Conservation (phyloP, 2,329 filamentous ascomycete species). For the Scytalidium lignicola region DNA sequence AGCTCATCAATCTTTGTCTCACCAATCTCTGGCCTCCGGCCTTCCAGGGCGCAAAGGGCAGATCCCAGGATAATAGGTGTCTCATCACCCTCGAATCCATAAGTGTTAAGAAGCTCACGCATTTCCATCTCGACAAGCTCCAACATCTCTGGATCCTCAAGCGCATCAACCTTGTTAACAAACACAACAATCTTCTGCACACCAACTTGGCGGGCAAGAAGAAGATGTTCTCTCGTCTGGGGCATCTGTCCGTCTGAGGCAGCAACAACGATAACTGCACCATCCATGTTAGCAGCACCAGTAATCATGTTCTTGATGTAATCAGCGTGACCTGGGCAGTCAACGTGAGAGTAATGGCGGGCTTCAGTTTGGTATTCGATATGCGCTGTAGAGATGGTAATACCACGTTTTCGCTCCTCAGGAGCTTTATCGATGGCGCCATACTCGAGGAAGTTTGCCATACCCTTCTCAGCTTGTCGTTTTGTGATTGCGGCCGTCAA, state of each 20-base stretch:
- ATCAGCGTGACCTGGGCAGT: conserved; percentile 99
- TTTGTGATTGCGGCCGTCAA: conserved; percentile 99
- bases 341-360: conserved; percentile 98
- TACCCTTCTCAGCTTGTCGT: conserved; percentile 89
- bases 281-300: conserved; percentile 98
- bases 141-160: conserved; percentile 98
- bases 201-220: conserved; percentile 96
- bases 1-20: conserved; percentile 85
- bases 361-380: conserved; percentile 95
- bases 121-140: conserved; percentile 99
- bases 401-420: conserved; percentile 99
- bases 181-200: conserved; percentile 98
- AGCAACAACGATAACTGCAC: conserved; percentile 96
- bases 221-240: conserved; percentile 96
- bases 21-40: conserved; percentile 82
- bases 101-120: conserved; percentile 88
- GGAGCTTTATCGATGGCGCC: conserved; percentile 98
- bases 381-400: conserved; percentile 97
- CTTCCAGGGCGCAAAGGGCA: conserved; percentile 88
- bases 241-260: conserved; percentile 99
- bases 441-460: conserved; percentile 94
- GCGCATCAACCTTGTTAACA: conserved; percentile 98
- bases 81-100: conserved; percentile 97
- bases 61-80: conserved; percentile 97
- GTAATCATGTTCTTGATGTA: conserved; percentile 99